Base-by-base conservation (phyloP, 2,329 filamentous ascomycete species). In the Catunica adiposa region DNA sequence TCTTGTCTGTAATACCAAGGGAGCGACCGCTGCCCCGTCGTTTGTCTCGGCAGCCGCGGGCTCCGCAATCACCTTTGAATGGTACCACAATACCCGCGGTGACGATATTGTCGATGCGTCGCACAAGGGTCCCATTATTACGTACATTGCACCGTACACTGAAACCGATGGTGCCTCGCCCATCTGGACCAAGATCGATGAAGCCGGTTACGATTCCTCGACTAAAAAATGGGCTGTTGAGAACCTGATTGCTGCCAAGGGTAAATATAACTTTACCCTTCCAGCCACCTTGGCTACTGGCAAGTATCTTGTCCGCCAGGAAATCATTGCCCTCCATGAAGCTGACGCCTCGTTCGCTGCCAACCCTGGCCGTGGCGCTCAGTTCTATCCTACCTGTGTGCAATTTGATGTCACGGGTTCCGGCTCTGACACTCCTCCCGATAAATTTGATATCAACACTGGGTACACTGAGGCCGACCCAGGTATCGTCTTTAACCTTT, bases 401-500 rank as follows among this genome's bases (percentile, higher is more conserved):
- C 75, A 75, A 63, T 64, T 77, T 29, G 63, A 71, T 59, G 66
- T 77, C 53, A 68, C 63, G 51, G 72, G 73, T 23, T 47, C 31
- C 23, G 65, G 65, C n/a, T 71, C 74, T 58, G 72, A 68, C 53
- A 67, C 68, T 57, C 72, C 73, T 22, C 62, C 65, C 58, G 59
- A 69, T 62, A 61, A 60, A 62, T 74, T 75, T 55, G 67, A 71
- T 63, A 71, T 76, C 63, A 69, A 72, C 29, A 63, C 66, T 29
- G 79, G 78, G 58, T 83, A 83, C 72, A 78, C 69, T 54, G 67
- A 70, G 61, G 66, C 69, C 55, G 79, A 82, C 64, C 65, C 75
- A 11, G 80, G 80, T 58, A 78, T 83, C 63, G 61, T 71, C 59
- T 67, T 80, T 71, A 77, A 76, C 71, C 73, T 83, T 66, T 82